Conservation (phyloP, 2,329 filamentous ascomycete species). For the Monosporascus cannonballus region DNA sequence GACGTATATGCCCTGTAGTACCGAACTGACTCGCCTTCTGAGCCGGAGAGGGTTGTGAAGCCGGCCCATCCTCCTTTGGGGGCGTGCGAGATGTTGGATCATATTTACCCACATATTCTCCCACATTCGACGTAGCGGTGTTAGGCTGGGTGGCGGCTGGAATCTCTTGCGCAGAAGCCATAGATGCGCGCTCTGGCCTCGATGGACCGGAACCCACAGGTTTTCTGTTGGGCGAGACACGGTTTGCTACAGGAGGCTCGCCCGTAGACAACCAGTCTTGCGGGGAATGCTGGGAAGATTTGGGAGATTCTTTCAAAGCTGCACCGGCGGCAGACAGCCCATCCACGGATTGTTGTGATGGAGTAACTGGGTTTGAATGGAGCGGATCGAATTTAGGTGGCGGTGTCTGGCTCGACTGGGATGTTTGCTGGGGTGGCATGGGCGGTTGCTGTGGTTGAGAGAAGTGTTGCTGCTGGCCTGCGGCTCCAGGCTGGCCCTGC, state of each 20-base stretch:
- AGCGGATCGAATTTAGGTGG: neutral
- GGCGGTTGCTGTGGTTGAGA: constrained; percentile 7
- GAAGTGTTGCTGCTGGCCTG: constrained; percentile 2
- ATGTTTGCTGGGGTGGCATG: constrained; percentile 14
- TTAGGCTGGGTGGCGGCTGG: neutral
- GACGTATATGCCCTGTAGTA: constrained; percentile 15
- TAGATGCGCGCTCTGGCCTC: constrained; percentile 13
- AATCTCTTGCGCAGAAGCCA: constrained; percentile 9
- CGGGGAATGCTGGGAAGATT: constrained; percentile 12
- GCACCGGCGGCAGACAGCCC: constrained; percentile 3
- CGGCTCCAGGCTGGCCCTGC: constrained; percentile 6
- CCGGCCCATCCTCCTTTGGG: constrained; percentile 3
- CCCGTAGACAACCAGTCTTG: constrained; percentile 12
- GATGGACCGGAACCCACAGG: constrained; percentile 22
- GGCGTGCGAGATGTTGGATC: neutral
- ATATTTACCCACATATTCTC: neutral
- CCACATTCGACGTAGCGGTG: neutral
- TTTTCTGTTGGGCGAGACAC: constrained; percentile 21
- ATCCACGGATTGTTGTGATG: constrained; percentile 1
- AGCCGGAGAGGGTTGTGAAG: constrained; percentile 13
- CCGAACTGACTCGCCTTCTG: constrained; percentile 16
- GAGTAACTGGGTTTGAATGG: neutral
- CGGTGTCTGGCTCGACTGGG: constrained; percentile 7
- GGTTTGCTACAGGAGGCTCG: constrained; percentile 8
- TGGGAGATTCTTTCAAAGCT: constrained; percentile 8